phyloP scores from a whole-genome alignment of 23 red algal genomes.

The Cyanidioschyzon merolae region DNA sequence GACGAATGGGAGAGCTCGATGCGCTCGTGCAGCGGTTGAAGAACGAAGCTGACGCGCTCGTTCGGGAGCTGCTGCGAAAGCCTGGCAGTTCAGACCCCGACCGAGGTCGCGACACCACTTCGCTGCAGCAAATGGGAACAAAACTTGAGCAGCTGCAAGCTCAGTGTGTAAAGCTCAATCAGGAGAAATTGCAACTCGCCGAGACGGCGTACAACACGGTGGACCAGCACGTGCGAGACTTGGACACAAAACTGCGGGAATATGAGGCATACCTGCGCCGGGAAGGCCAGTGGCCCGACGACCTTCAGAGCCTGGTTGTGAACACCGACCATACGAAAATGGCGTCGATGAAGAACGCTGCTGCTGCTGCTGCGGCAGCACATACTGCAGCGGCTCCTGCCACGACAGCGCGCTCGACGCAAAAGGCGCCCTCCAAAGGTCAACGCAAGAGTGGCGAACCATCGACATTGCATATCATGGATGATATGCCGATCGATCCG shows the following conservation, averaged over 20 bases:
- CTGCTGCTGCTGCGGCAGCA: too few relatives aligned
- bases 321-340: neutral
- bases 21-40: neutral
- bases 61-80: neutral
- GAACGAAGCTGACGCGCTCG: neutral
- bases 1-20: neutral
- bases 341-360: neutral
- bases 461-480: conserved; percentile 15
- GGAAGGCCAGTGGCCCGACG: conserved; percentile 69
- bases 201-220: conserved; percentile 30
- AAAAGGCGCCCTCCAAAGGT: neutral
- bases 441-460: neutral
- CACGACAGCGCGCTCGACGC: neutral
- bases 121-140: neutral
- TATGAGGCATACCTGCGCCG: conserved; percentile 62
- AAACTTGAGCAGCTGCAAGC: conserved; percentile 5
- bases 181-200: conserved; percentile 36
- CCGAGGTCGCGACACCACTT: neutral
- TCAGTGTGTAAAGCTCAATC: neutral
- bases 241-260: conserved; percentile 54
- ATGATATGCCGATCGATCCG: conserved; percentile 41
- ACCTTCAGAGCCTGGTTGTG: neutral
- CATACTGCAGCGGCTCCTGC: too few relatives aligned
- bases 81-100: neutral
- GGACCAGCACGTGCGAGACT: conserved; percentile 21